Base-by-base conservation (phyloP, 148 eudicot species). In the Amaranthus hypochondriacus region DNA sequence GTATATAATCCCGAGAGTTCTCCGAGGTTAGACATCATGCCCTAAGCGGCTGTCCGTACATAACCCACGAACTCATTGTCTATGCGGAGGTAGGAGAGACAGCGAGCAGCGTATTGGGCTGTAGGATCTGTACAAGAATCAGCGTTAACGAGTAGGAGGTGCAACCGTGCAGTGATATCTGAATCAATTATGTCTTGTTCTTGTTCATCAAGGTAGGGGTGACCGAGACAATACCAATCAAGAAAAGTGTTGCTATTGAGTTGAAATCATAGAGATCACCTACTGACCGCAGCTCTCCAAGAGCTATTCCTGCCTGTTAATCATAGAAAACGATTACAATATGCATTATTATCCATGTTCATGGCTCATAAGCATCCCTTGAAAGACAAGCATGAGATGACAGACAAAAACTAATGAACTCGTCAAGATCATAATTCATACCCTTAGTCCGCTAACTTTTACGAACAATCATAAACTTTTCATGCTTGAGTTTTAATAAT, bases 291-390 rank as follows among this genome's bases (percentile, higher is more conserved):
- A 94, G 81, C 54, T 94, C 98, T 52, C 97, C 93, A 3, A 94
- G 97, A 66, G 98, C 86, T 72, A 94, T 83, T 76, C 98, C 98
- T 64, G 98, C 98, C 97, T 94, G 85, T 53, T 74, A 47, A 10
- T 15, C 10, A 55, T 44, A 76, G 44, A 55, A 21, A 51, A 18
- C 21, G 46, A 66, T 68, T 51, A 62, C 39, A 9, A 49, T 59
- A 4, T 21, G 46, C 48, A 48, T 7, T 1, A 60, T 52, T n/a
- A 9, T 53, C 43, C 39, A 28, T 28, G 39, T 28, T 9, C 54
- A 71, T 9, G 10, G 5, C 39, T 7, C 62, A 44, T 5, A 2
- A 0, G 7, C 48, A 43, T 6, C 6, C 11, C n/a, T 46, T 21
- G 7, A 56, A n/a, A 70, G 48, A 10, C 5, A 47, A 11, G n/a